These are phyloP conservation scores for Cardiospermum halicacabum DNA, from an alignment of 345 rosid genomes.

Conservation along the genomic window DNA sequence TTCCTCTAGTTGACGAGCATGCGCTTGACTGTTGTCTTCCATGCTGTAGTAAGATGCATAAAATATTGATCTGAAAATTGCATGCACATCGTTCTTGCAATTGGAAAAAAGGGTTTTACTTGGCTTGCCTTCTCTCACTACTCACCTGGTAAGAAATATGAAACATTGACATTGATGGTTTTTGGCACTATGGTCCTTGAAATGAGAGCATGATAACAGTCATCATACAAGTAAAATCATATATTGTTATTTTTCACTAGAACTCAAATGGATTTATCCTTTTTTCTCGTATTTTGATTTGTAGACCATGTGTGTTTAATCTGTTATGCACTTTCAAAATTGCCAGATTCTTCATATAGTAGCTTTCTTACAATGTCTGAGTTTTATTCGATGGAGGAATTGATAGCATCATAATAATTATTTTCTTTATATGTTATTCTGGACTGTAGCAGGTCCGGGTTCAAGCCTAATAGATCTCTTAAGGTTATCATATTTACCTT, in stretches of 20 bases:
- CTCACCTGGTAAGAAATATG: not conserved
- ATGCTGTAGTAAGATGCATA: not conserved
- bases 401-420: too few relatives aligned
- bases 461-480: slow-evolving; percentile 77
- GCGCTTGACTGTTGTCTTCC: not conserved
- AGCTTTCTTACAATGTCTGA: slow-evolving; percentile 5
- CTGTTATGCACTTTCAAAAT: not conserved
- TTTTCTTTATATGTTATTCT: slow-evolving; percentile 15
- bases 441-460: slow-evolving; percentile 56
- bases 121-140: not conserved
- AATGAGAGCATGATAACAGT: too few relatives aligned
- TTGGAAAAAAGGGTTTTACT: too few relatives aligned
- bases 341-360: not conserved
- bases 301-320: not conserved
- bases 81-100: not conserved
- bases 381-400: not conserved
- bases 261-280: not conserved
- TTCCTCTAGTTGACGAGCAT: not conserved
- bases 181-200: not conserved
- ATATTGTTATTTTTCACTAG: not conserved
- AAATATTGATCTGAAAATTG: not conserved
- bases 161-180: not conserved
- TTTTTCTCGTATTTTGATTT: not conserved
- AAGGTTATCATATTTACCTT: slow-evolving; percentile 86
- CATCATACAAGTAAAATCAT: too few relatives aligned